Evolutionary conservation across 768 basidiomycete species (phyloP).

Genomic region (Chalciporus chontae): DNA sequence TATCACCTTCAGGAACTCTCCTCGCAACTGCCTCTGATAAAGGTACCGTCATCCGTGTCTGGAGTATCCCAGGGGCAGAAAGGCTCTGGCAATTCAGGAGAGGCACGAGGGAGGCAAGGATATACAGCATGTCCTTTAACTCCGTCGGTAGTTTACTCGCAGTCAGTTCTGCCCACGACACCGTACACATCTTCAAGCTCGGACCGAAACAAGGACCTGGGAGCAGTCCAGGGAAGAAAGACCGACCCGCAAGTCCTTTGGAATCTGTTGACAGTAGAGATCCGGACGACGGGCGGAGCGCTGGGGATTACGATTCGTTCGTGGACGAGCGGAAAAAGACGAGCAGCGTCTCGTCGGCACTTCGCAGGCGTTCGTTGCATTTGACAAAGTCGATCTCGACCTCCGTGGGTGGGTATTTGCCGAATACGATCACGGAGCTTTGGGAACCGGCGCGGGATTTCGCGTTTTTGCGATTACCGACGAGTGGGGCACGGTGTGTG

Average conservation of each 20-base stretch:
- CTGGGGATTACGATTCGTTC: slow-evolving; percentile 84
- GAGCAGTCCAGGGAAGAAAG: slow-evolving; percentile 20
- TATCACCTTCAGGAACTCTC: slow-evolving; percentile 84
- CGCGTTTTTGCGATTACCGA: slow-evolving; percentile 82
- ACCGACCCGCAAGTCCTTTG: slow-evolving; percentile 51
- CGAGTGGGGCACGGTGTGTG: slow-evolving; percentile 73
- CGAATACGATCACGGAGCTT: slow-evolving; percentile 87
- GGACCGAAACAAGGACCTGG: slow-evolving; percentile 37
- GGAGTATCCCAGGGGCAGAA: slow-evolving; percentile 86
- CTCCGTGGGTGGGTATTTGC: slow-evolving; percentile 82
- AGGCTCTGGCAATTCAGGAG: slow-evolving; percentile 94
- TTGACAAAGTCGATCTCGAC: slow-evolving; percentile 71
- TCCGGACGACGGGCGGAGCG: slow-evolving; percentile 49
- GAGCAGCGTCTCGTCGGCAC: slow-evolving; percentile 53
- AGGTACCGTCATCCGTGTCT: slow-evolving; percentile 96
- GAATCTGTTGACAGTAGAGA: slow-evolving; percentile 65
- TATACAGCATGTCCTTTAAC: slow-evolving; percentile 87
- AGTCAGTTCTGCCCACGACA: slow-evolving; percentile 89
- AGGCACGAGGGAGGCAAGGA: slow-evolving; percentile 82
- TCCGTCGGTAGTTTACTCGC: slow-evolving; percentile 76
- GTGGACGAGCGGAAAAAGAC: slow-evolving; percentile 71
- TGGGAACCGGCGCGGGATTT: slow-evolving; percentile 98
- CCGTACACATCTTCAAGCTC: slow-evolving; percentile 95
- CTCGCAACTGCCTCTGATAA: slow-evolving; percentile 93
- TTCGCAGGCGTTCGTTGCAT: slow-evolving; percentile 70